Base-by-base conservation (phyloP, 1,139 yeast genomes). In the Pichia norvegensis region DNA sequence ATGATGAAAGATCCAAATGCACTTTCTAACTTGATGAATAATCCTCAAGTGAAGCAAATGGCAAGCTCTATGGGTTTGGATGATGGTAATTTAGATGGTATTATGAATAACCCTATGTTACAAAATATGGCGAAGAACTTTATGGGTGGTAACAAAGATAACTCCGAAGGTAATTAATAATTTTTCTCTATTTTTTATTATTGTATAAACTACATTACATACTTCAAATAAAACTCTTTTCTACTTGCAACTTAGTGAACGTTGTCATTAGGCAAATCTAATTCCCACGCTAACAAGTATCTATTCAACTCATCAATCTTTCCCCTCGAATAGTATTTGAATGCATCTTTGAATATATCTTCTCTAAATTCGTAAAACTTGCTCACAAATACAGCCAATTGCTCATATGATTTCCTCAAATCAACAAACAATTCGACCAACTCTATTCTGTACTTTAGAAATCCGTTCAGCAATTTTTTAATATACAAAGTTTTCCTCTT, bases 1-100 rank as follows among this genome's bases (percentile, higher is more conserved):
- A 78, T 92, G 84, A 88, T 90, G 95, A 78, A 80, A 50, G 82
- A 90, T 64, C 97, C 97, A 29, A 75, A 70, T 39, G 90, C 95
- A 42, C 69, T 90, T 71, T 73, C 70, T 52, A 79, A 80, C 47
- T 69, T 90, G 64, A 80, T 90, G 88, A 78, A 69, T 64, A 85
- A 87, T 64, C 97, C 97, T 23, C 79, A 80, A 56, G 61, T 85
- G 20, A 78, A 76, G 59, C 82, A 79, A 62, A 83, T 85, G 94
- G 94, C 94, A 37, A 76, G 76, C 55, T 76, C 69, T 50, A 70
- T 84, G 65, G 69, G 67, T 46, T 57, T 63, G 29, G 67, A 65
- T 25, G 60, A 61, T 16, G 66, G 68, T 36, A 42, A 44, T 29
- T 64, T 87, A 65, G 70, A 77, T 36, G 84, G 80, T 46, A 60